phyloP scores from a whole-genome alignment of 2,329 filamentous ascomycete species.

The Orbilia blumenaviensis region DNA sequence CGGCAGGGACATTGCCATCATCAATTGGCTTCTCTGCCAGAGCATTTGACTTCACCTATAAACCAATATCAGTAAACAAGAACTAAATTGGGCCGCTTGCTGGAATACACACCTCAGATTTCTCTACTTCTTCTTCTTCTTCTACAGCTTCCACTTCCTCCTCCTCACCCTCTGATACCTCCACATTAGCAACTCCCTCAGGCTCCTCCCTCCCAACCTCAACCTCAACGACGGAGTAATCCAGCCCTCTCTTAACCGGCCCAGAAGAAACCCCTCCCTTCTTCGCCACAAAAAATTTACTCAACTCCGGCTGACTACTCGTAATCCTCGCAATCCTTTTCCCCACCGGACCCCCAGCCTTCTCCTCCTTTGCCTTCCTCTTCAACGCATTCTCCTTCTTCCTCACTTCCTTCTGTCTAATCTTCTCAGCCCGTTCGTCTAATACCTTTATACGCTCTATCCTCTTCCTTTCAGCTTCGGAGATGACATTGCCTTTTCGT shows the following conservation, averaged over 20 bases:
- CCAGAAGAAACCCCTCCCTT: conserved; percentile 27
- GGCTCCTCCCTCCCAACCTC: not conserved
- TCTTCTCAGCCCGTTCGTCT: conserved; percentile 45
- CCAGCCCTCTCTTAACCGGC: conserved; percentile 12
- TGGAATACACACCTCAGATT: not conserved
- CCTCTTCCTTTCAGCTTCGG: conserved; percentile 35
- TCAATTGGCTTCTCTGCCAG: not conserved
- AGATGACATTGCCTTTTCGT: conserved; percentile 19
- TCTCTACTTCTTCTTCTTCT: not conserved
- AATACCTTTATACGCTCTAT: conserved; percentile 38
- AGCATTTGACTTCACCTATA: not conserved
- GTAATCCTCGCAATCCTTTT: conserved; percentile 44
- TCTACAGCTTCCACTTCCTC: not conserved
- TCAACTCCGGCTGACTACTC: conserved; percentile 45
- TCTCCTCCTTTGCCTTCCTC: conserved; percentile 50
- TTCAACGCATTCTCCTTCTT: conserved; percentile 51
- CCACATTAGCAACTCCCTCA: not conserved
- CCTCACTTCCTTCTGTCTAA: conserved; percentile 35
- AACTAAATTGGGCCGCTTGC: not conserved
- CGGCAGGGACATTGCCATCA: not conserved
- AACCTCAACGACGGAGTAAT: not conserved
- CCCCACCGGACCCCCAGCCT: conserved; percentile 33
- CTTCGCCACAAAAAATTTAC: conserved; percentile 44
- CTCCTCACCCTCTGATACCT: not conserved
- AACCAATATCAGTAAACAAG: not conserved